Conservation (phyloP, 208 protist species). For the Acanthamoeba sp. region DNA sequence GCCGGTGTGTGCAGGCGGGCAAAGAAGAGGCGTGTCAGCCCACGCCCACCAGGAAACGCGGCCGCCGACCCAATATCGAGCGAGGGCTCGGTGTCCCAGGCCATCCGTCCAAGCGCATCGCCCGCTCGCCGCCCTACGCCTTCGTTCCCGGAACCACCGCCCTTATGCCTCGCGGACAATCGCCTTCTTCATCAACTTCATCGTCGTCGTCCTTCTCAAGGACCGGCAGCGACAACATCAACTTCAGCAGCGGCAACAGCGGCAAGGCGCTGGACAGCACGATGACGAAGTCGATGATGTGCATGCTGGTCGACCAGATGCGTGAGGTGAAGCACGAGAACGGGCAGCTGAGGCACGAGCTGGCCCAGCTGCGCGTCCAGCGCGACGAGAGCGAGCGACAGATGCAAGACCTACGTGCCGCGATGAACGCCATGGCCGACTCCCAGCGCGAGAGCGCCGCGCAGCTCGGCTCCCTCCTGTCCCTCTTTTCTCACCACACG, state of each 20-base stretch:
- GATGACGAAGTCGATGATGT: not conserved
- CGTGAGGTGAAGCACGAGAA: not conserved
- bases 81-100: no score
- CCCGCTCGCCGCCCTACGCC: no score
- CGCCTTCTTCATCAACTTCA: not conserved
- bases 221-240: no score
- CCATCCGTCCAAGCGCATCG: no score
- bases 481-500: not conserved
- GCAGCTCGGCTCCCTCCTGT: not conserved
- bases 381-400: no score
- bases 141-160: no score
- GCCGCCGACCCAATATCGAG: not conserved
- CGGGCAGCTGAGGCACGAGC: no score
- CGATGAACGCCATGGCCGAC: no score
- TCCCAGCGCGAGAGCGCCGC: not conserved
- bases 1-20: not conserved
- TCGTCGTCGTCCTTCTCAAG: not conserved
- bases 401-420: no score
- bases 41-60: not conserved
- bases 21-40: not conserved
- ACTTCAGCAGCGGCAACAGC: not conserved
- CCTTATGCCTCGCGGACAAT: no score
- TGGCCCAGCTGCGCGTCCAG: no score
- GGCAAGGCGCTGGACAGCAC: not conserved
- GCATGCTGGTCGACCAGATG: not conserved